Evolutionary conservation across 257 asterid genomes (phyloP), one percentile per base, ranked within the genome.

Genomic region (Mentha longifolia): DNA sequence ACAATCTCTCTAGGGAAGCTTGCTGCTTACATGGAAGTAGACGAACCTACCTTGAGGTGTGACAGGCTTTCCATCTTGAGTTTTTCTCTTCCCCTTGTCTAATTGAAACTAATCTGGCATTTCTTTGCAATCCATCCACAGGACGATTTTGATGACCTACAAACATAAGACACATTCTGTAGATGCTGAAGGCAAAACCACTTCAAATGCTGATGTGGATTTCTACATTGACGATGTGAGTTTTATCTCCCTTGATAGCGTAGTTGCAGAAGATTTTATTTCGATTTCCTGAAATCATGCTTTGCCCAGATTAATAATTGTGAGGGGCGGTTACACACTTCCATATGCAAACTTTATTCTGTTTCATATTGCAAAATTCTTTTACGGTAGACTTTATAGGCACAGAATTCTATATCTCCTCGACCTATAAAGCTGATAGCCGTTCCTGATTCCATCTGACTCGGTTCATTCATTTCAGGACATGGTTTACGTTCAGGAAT

Each of bases 101-200:
- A 51, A 7, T 17, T 17, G 16, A 9, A n/a, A 51, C 28, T 0
- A 0, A 51, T 51, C n/a, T 51, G 25, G 19, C 28, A 50, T 50
- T n/a, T 7, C 56, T n/a, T 50, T 71, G 33, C 45, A 33, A 15
- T 50, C 17, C 31, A 14, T 72, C 45, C 9, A n/a, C 96, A 94
- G 99, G 88, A 88, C 97, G 30, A 85, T 94, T 67, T 84, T 94
- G 91, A 80, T 89, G 97, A 82, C 99, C 37, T 91, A 86, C 88
- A 91, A 94, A 83, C 99, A 94, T 88, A 94, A 91, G 84, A 91
- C 96, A 6, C 97, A 91, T 80, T 74, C 95, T 14, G 96, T 91
- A 37, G 95, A 85, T 81, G 75, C 87, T 11, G 85, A 84, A 61
- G 95, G 99, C 46, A 91, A 89, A 68, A 80, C 86, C 50, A 74